phyloP scores from a whole-genome alignment of 768 basidiomycete genomes.

The Sarcodon aspratus region DNA sequence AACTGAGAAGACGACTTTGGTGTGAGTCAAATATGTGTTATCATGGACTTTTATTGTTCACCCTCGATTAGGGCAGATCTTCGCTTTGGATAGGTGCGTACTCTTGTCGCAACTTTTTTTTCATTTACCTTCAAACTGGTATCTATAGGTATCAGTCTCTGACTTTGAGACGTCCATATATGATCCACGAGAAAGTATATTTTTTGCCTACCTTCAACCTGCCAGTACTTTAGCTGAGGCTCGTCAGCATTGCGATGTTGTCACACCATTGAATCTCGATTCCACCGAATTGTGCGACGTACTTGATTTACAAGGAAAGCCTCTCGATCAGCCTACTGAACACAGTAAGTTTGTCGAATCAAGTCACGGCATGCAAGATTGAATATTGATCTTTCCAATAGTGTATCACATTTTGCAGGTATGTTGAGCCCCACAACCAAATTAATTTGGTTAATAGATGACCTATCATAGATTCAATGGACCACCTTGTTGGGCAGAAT shows the following conservation, averaged over 20 bases:
- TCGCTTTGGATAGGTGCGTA: constrained; percentile 9
- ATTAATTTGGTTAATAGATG: no score
- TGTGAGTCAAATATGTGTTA: constrained; percentile 7
- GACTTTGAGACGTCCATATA: constrained; percentile 11
- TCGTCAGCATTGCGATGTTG: constrained; percentile 10
- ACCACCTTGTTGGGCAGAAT: constrained; percentile 6
- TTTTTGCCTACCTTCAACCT: background rate
- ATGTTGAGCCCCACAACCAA: no score
- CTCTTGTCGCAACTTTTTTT: no score
- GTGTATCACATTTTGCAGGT: no score
- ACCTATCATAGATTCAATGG: background rate
- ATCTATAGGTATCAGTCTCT: constrained; percentile 4
- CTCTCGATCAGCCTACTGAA: constrained; percentile 10
- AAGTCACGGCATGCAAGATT: no score
- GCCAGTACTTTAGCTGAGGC: background rate
- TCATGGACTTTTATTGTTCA: no score
- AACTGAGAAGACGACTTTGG: constrained; percentile 11
- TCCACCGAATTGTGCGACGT: constrained; percentile 7
- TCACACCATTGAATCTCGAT: constrained; percentile 12
- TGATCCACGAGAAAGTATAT: constrained; percentile 12
- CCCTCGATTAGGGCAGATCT: constrained; percentile 7
- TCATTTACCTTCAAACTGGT: background rate
- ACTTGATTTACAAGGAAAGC: constrained; percentile 7
- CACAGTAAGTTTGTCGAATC: constrained; percentile 3
- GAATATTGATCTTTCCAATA: no score